phyloP scores from a whole-genome alignment of 2,329 filamentous ascomycete genomes.

The Xylaria sp. region DNA sequence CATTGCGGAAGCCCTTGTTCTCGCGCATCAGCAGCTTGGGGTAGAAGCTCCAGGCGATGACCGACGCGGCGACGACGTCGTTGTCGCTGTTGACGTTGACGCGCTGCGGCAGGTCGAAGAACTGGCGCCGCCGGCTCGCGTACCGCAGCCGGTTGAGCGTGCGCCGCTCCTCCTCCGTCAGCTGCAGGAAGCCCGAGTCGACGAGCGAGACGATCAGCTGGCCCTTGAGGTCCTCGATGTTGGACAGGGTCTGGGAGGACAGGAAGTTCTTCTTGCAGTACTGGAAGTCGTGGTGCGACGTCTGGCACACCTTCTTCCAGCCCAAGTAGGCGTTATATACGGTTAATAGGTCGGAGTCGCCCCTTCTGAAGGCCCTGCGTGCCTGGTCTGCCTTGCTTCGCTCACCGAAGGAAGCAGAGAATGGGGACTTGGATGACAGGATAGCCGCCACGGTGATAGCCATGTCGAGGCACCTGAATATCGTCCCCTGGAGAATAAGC shows the following conservation, averaged over 20 bases:
- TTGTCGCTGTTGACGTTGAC: constrained; percentile 79
- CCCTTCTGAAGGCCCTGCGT: constrained; percentile 75
- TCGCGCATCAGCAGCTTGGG: constrained; percentile 87
- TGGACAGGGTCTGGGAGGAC: constrained; percentile 81
- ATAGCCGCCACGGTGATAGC: constrained; percentile 90
- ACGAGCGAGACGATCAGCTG: constrained; percentile 84
- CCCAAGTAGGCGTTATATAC: constrained; percentile 90
- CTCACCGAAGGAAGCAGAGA: constrained; percentile 83
- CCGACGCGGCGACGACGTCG: constrained; percentile 75
- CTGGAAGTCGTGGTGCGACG: constrained; percentile 74
- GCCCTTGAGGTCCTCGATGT: constrained; percentile 94
- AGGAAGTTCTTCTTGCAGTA: constrained; percentile 97
- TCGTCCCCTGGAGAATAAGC: constrained; percentile 80
- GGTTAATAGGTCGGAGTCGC: constrained; percentile 90
- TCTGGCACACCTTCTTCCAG: constrained; percentile 83
- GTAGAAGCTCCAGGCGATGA: constrained; percentile 94
- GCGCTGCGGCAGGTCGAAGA: constrained; percentile 79
- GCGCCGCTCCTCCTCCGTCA: constrained; percentile 73
- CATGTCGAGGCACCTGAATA: constrained; percentile 91
- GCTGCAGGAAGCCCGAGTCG: constrained; percentile 79
- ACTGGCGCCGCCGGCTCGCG: constrained; percentile 67
- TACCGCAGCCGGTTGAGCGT: constrained; percentile 71
- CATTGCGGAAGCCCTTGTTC: constrained; percentile 82
- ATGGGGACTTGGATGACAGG: constrained; percentile 91
- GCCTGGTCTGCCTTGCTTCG: constrained; percentile 81